A percentile compares a stretch with the other conserved stretches of the same genome.
These are phyloP conservation scores for Gautieria morchelliformis DNA, from an alignment of 768 basidiomycete genomes.

Conservation along the genomic window DNA sequence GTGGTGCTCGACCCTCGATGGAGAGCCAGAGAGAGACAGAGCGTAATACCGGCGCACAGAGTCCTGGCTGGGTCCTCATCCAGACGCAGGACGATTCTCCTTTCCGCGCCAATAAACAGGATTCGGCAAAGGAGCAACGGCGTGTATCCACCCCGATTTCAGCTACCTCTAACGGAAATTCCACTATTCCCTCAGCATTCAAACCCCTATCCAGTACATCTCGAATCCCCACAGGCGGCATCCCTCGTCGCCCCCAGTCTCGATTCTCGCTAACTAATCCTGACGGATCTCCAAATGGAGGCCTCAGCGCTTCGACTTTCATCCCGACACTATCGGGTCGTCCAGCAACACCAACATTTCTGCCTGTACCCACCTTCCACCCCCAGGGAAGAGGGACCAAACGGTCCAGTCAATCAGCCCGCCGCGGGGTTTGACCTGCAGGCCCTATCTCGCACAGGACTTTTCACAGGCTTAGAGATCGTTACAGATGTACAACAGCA, in stretches of 20 bases:
- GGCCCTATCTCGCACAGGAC: too few species aligned
- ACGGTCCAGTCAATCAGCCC: not conserved
- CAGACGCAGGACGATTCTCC: slow-evolving; percentile 69
- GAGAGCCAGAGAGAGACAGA: not conserved
- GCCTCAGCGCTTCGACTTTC: slow-evolving; percentile 48
- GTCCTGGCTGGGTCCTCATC: slow-evolving; percentile 70
- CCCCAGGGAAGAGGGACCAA: not conserved
- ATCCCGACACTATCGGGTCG: slow-evolving; percentile 61
- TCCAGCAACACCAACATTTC: slow-evolving; percentile 66
- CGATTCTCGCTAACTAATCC: slow-evolving; percentile 53
- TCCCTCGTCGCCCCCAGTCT: slow-evolving; percentile 54
- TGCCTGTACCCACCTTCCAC: slow-evolving; percentile 55
- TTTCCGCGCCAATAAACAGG: slow-evolving; percentile 47
- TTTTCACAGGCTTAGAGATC: too few species aligned
- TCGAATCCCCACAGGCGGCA: slow-evolving; percentile 33
- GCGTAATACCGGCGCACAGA: slow-evolving; percentile 9
- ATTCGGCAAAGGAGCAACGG: slow-evolving; percentile 39
- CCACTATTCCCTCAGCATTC: slow-evolving; percentile 35
- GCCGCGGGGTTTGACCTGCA: not conserved
- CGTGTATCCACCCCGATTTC: slow-evolving; percentile 55
- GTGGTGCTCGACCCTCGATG: not conserved
- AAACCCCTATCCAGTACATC: slow-evolving; percentile 33
- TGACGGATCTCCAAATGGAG: slow-evolving; percentile 27
- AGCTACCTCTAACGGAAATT: slow-evolving; percentile 42
- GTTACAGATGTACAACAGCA: too few species aligned